A percentile compares a stretch with the other conserved stretches of the same genome.
phyloP scores from a whole-genome alignment of 129 eudicot genomes.

The Lonicera japonica region DNA sequence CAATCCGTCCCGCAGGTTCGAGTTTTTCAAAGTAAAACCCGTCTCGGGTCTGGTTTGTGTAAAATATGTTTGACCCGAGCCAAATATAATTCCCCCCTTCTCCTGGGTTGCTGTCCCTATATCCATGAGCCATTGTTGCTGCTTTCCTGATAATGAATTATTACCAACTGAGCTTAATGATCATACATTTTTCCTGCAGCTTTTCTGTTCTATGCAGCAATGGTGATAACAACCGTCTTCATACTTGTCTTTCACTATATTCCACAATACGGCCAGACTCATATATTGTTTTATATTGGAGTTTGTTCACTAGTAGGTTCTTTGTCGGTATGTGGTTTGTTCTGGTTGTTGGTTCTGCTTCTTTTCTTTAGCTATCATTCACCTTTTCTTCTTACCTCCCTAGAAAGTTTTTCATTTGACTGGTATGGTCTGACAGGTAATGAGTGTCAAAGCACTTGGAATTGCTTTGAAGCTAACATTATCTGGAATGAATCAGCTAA shows the following conservation, averaged over 20 bases:
- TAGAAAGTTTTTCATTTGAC: neutral
- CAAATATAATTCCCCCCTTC: no score
- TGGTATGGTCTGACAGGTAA: constrained; percentile 57
- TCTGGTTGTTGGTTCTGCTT: neutral
- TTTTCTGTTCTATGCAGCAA: constrained; percentile 71
- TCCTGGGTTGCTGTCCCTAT: no score
- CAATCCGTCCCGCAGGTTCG: no score
- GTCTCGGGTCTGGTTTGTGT: no score
- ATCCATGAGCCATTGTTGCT: neutral
- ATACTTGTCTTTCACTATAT: constrained; percentile 59
- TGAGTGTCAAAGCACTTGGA: constrained; percentile 98
- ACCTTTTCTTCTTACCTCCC: constrained; percentile 1
- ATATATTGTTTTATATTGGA: constrained; percentile 81
- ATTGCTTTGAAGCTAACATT: constrained; percentile 91
- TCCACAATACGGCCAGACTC: constrained; percentile 89
- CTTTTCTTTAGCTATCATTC: neutral
- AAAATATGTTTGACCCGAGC: no score
- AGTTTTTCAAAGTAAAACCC: no score
- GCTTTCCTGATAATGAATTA: neutral
- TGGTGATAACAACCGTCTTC: constrained; percentile 64
- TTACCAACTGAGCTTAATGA: constrained; percentile 3
- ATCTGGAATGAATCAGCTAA: constrained; percentile 83
- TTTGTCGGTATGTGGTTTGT: constrained; percentile 61
- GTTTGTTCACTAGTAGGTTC: constrained; percentile 92
- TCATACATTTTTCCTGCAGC: constrained; percentile 42